Evolutionary conservation across 2,329 filamentous ascomycete genomes (phyloP).

Genomic region (Trichoderma oligosporum): DNA sequence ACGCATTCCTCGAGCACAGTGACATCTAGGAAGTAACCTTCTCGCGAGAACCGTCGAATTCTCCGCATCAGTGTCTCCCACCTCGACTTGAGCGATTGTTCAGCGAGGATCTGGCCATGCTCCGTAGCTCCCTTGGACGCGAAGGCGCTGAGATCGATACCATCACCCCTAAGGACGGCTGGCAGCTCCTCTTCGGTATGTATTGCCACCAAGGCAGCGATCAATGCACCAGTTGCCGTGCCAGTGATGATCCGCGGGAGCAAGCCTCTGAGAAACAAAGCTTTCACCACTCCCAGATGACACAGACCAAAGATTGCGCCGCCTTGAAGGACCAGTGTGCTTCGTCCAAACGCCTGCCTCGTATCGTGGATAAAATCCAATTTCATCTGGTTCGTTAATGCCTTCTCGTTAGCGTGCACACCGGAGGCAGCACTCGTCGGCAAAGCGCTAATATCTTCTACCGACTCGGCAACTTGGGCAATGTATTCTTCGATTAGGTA

Average conservation of each 20-base stretch:
- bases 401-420: constrained; percentile 34
- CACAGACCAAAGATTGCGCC: constrained; percentile 89
- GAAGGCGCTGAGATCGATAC: constrained; percentile 81
- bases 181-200: constrained; percentile 84
- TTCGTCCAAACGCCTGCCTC: constrained; percentile 81
- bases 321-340: constrained; percentile 80
- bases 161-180: constrained; percentile 69
- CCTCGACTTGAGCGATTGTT: constrained; percentile 40
- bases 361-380: constrained; percentile 84
- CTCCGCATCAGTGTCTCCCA: constrained; percentile 63
- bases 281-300: constrained; percentile 86
- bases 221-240: constrained; percentile 83
- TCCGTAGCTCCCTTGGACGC: constrained; percentile 38
- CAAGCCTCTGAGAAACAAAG: constrained; percentile 73
- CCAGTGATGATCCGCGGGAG: constrained; percentile 88
- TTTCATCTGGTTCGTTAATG: constrained; percentile 70
- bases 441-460: constrained; percentile 69
- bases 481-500: constrained; percentile 89
- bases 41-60: constrained; percentile 62
- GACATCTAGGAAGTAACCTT: constrained; percentile 82
- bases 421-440: constrained; percentile 48
- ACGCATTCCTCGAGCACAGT: constrained; percentile 80
- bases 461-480: constrained; percentile 73
- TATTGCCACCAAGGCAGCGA: constrained; percentile 81
- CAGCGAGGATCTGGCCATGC: constrained; percentile 31